Evolutionary conservation across 225 moss, liverwort and hornwort species (phyloP).

Genomic region (Marchantia paleacea): DNA sequence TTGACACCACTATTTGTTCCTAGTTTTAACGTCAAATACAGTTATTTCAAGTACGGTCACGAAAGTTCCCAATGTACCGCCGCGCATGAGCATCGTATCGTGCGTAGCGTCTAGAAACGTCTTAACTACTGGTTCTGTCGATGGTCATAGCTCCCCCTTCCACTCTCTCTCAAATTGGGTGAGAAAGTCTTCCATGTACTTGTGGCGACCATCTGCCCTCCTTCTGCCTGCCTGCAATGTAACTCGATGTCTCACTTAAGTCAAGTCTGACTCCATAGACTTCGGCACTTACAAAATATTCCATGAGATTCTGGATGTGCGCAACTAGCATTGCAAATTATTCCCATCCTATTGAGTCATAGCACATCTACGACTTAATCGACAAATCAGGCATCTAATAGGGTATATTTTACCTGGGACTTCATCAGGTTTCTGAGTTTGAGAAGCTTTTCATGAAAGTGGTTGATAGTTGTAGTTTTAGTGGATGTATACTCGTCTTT

Average conservation of each 20-base stretch:
- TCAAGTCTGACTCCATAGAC: no score
- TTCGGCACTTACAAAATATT: no score
- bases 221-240: constrained; percentile 72
- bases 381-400: background rate
- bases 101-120: no score
- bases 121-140: background rate
- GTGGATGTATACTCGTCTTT: constrained; percentile 57
- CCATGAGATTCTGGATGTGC: no score
- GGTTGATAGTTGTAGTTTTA: constrained; percentile 80
- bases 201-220: constrained; percentile 69
- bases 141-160: constrained; percentile 38
- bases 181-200: constrained; percentile 71
- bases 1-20: no score
- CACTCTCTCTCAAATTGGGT: constrained; percentile 75
- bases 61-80: background rate
- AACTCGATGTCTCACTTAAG: background rate
- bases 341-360: background rate
- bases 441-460: constrained; percentile 94
- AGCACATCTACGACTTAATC: no score
- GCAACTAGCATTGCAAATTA: background rate
- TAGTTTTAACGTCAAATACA: no score
- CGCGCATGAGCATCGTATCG: no score
- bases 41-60: background rate
- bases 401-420: constrained; percentile 51
- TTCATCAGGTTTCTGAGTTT: constrained; percentile 82